Percentiles rank a stretch among this genome's conserved stretches.
Conservation (phyloP, 371 early-diverging fungal genomes). For the Actinomucor elegans region DNA sequence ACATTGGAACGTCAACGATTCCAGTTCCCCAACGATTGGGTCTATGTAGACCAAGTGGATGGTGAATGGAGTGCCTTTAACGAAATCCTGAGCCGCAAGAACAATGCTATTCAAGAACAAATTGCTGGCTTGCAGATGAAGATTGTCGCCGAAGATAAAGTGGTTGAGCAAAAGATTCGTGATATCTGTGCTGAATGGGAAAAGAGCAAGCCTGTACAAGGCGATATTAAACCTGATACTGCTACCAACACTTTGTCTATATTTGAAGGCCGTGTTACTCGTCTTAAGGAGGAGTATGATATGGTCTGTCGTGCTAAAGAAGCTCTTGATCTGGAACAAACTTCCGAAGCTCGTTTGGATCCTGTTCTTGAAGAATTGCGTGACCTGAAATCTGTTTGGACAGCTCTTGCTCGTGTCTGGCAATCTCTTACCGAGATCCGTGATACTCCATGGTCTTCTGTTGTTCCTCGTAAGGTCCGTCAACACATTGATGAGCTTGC, state of each 20-base stretch:
- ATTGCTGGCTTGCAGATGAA: constrained; percentile 89
- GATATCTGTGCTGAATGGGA: constrained; percentile 92
- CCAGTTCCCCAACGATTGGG: constrained; percentile 94
- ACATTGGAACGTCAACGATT: constrained; percentile 92
- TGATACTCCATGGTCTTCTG: constrained; percentile 87
- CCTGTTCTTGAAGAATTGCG: constrained; percentile 92
- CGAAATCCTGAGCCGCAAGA: constrained; percentile 91
- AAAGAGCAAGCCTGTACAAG: constrained; percentile 90
- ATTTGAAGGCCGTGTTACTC: constrained; percentile 85
- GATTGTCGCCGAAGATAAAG: constrained; percentile 88
- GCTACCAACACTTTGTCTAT: constrained; percentile 84
- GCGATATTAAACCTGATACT: constrained; percentile 86
- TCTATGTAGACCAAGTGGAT: constrained; percentile 93
- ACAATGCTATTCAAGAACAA: constrained; percentile 91
- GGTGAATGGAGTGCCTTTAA: constrained; percentile 98
- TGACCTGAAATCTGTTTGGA: constrained; percentile 96
- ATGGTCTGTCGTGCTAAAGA: constrained; percentile 92
- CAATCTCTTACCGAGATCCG: constrained; percentile 79
- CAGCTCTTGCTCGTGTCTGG: constrained; percentile 84
- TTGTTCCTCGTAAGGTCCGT: constrained; percentile 90
- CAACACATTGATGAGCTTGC: constrained; percentile 84
- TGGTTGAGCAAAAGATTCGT: constrained; percentile 84
- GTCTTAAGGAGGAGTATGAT: constrained; percentile 86
- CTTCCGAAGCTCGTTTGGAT: constrained; percentile 71
- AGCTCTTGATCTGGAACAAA: constrained; percentile 82